These are phyloP conservation scores for Linnemannia hyalina DNA, from an alignment of 192 early-diverging fungal species.

Conservation along the genomic window DNA sequence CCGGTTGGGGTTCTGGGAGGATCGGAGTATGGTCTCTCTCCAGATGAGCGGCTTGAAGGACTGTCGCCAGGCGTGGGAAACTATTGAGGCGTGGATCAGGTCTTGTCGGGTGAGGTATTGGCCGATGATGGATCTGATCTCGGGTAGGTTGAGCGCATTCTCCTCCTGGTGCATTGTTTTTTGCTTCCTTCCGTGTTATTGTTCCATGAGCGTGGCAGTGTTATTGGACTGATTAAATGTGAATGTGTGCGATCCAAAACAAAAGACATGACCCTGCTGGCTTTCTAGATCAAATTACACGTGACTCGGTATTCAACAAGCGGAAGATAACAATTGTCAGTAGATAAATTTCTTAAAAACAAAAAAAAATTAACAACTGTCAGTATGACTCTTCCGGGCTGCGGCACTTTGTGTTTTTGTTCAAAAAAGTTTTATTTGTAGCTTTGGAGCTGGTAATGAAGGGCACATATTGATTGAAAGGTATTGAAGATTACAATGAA, in stretches of 20 bases:
- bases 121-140: constrained; percentile 21
- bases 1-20: not conserved
- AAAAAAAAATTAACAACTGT: too few species aligned
- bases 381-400: constrained; percentile 12
- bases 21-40: constrained; percentile 11
- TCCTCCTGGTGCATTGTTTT: not conserved
- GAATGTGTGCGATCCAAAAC: not conserved
- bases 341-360: too few species aligned
- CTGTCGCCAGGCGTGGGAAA: constrained; percentile 23
- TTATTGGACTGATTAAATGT: not conserved
- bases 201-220: not conserved
- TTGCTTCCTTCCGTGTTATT: not conserved
- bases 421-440: not conserved
- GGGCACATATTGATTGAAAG: not conserved
- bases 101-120: constrained; percentile 18
- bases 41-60: constrained; percentile 28
- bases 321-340: not conserved
- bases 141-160: constrained; percentile 25
- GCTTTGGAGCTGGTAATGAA: not conserved
- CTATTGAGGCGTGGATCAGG: not conserved
- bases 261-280: not conserved
- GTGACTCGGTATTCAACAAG: not conserved
- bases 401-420: not conserved
- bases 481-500: not conserved
- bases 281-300: not conserved